Conservation (phyloP, 2,329 filamentous ascomycete genomes). For the Hymenoscyphus repandus region DNA sequence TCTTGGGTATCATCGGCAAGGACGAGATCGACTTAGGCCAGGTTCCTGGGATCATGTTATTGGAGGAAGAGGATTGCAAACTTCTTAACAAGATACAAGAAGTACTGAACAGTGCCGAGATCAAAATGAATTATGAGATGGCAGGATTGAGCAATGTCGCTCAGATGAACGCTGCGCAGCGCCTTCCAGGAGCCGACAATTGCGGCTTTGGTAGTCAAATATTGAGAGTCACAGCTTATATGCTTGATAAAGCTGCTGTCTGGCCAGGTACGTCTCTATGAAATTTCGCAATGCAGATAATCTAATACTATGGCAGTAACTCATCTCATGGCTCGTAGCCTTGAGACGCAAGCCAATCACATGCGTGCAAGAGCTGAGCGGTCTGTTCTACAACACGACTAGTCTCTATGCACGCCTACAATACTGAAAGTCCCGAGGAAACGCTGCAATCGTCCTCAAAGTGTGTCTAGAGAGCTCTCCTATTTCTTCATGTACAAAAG, state of each 20-base stretch:
- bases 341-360: conserved; percentile 58
- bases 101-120: conserved; percentile 70
- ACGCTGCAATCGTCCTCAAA: not conserved
- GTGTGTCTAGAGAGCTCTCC: not conserved
- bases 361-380: conserved; percentile 55
- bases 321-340: conserved; percentile 62
- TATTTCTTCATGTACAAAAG: conserved; percentile 8
- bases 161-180: conserved; percentile 43
- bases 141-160: conserved; percentile 49
- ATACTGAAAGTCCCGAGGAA: not conserved
- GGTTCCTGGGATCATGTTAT: conserved; percentile 80
- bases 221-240: conserved; percentile 75
- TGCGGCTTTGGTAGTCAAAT: conserved; percentile 82
- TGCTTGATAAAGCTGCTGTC: conserved; percentile 82
- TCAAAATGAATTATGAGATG: conserved; percentile 65
- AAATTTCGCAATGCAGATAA: conserved; percentile 1
- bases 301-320: conserved; percentile 46
- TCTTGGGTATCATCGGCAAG: conserved; percentile 79
- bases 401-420: not conserved
- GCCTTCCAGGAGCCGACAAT: conserved; percentile 53
- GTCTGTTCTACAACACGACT: conserved; percentile 25
- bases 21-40: conserved; percentile 74
- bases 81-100: conserved; percentile 77
- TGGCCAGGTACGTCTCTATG: conserved; percentile 70
- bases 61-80: conserved; percentile 88